Percentiles rank a stretch among this genome's conserved stretches.
Evolutionary conservation across 768 basidiomycete species (phyloP).

Genomic region (Trametes cinnabarina): DNA sequence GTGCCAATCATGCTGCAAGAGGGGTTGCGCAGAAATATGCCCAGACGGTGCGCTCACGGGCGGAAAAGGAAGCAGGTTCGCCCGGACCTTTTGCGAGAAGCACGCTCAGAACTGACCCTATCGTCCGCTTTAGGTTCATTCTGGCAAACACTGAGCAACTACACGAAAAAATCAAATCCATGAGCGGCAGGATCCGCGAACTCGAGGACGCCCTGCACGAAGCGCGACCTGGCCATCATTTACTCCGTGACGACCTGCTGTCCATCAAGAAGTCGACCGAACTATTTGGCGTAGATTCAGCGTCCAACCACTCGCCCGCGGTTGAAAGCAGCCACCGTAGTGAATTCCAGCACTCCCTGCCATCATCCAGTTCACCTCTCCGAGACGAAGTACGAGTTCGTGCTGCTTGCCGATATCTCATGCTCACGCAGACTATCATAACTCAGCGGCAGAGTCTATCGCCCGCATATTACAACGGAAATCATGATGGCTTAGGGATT

Average conservation of each 20-base stretch:
- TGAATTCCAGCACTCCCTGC: constrained; percentile 13
- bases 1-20: constrained; percentile 42
- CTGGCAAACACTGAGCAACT: constrained; percentile 71
- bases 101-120: constrained; percentile 31
- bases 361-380: constrained; percentile 16
- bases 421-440: constrained; percentile 20
- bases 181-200: constrained; percentile 60
- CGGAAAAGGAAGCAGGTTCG: constrained; percentile 71
- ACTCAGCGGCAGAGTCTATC: constrained; percentile 40
- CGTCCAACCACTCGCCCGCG: constrained; percentile 15
- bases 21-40: constrained; percentile 33
- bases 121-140: constrained; percentile 48
- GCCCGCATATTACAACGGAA: constrained; percentile 32
- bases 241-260: constrained; percentile 56
- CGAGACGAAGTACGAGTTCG: constrained; percentile 21
- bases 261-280: constrained; percentile 66
- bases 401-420: background rate
- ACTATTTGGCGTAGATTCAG: constrained; percentile 35
- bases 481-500: constrained; percentile 14
- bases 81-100: constrained; percentile 47
- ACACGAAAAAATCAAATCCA: constrained; percentile 63
- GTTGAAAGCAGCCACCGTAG: constrained; percentile 1
- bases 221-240: constrained; percentile 49
- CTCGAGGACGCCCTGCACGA: constrained; percentile 63
- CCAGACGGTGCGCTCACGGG: constrained; percentile 59